Evolutionary conservation across 345 rosid species (phyloP).

Genomic region (Acer negundo): DNA sequence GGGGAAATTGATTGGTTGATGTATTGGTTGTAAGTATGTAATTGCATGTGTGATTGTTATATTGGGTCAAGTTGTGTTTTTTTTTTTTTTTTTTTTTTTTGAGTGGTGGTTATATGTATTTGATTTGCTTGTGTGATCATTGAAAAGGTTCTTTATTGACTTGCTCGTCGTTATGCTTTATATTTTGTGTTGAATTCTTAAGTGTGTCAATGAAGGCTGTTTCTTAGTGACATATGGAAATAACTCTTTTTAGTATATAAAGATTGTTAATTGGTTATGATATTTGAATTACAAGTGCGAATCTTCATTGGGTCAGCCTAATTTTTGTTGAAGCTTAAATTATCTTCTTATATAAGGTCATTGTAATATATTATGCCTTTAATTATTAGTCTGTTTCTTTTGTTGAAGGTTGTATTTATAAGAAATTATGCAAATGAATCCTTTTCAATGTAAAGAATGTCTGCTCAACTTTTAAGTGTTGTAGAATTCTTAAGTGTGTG

Average conservation of each 20-base stretch:
- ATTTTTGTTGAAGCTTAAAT: not conserved
- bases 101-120: not conserved
- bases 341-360: not conserved
- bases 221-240: not conserved
- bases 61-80: not conserved
- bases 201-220: not conserved
- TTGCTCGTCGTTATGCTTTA: not conserved
- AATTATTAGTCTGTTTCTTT: not conserved
- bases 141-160: not conserved
- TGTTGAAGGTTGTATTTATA: not conserved
- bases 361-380: not conserved
- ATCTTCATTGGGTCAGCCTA: not conserved
- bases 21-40: not conserved
- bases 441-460: not conserved
- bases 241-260: not conserved
- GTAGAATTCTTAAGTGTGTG: not conserved
- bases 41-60: conserved; percentile 1
- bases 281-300: not conserved
- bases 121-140: not conserved
- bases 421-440: not conserved
- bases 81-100: not conserved
- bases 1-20: not conserved
- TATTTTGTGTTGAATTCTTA: not conserved
- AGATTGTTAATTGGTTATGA: not conserved
- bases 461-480: not conserved